phyloP scores from a whole-genome alignment of 2,329 filamentous ascomycete genomes.

The Diaporthe sp. region DNA sequence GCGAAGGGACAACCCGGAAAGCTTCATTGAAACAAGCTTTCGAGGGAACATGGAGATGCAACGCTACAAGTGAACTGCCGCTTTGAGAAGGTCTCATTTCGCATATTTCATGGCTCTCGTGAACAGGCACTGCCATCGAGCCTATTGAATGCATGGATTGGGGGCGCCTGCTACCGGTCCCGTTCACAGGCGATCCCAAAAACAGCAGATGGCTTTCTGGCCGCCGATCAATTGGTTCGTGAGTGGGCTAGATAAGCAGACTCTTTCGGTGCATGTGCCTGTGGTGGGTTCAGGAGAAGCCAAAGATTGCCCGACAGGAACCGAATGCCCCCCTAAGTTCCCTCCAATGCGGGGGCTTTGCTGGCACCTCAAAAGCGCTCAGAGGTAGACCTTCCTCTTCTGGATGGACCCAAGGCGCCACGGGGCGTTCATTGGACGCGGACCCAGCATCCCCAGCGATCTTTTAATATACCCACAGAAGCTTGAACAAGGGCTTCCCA shows the following conservation, averaged over 20 bases:
- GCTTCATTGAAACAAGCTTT: slow-evolving; percentile 30
- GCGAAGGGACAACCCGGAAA: slow-evolving; percentile 22
- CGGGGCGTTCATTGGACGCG: slow-evolving; percentile 10
- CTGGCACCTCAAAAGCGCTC: not conserved
- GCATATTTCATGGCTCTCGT: slow-evolving; percentile 8
- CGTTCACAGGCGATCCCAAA: not conserved
- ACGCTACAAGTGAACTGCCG: slow-evolving; percentile 34
- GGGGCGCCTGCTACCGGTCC: not conserved
- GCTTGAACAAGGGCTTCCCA: not conserved
- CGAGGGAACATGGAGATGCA: not conserved
- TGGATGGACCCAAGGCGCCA: not conserved
- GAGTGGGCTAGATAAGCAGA: slow-evolving; percentile 27
- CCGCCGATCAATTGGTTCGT: slow-evolving; percentile 8
- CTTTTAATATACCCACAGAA: slow-evolving; percentile 2
- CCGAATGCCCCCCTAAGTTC: not conserved
- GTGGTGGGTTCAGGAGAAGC: slow-evolving; percentile 26
- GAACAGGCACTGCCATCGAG: not conserved
- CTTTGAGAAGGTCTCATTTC: slow-evolving; percentile 41
- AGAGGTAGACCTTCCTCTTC: slow-evolving; percentile 26
- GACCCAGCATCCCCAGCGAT: slow-evolving; percentile 5
- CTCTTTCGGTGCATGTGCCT: slow-evolving; percentile 2
- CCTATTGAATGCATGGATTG: not conserved
- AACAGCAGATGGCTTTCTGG: not conserved
- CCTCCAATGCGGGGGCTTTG: not conserved
- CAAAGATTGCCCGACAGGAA: not conserved